Evolutionary conservation across 2,329 filamentous ascomycete species (phyloP), one percentile per base, ranked within the genome.

Genomic region (Trichoderma pleuroti): DNA sequence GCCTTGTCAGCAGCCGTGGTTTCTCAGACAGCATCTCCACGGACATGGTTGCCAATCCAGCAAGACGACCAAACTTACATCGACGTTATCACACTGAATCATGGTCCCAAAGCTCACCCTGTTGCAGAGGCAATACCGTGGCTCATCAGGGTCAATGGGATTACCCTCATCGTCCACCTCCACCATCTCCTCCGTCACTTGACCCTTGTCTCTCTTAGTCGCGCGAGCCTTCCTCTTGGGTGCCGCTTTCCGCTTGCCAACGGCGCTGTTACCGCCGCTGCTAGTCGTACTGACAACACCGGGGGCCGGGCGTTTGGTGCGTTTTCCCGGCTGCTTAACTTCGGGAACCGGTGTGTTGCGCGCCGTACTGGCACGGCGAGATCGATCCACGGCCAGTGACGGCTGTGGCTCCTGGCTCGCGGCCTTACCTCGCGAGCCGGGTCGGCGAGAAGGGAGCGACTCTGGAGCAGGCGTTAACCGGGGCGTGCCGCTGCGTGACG

Each of bases 81-180:
- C 90, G 57, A 88, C 84, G 76, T 93, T 93, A 76, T 95, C 92
- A 80, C 93, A 96, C 72, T 89, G 88, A 78, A 96, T 93, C 93
- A 96, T 96, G 24, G 87, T 90, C 67, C 93, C 93, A 77, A 91
- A 94, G 78, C 91, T 93, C 67, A 96, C 91, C 71, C 92, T 85
- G 75, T 93, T 91, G 80, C 93, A 96, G 68, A 91, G 80, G 77
- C 93, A 96, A 79, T 96, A 96, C 73, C 88, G 84, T 54, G 90
- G 87, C 82, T 96, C 93, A 69, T 93, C 83, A 0, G 92, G 90
- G 77, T 94, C 92, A 76, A 94, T 91, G 30, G 87, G 81, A 72
- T 90, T 91, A 12, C 89, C 89, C 73, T 91, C 89, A 75, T 91
- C 89, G 73, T 91, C 89, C 66, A 90, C 85, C 76, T 91, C 90